A percentile compares a stretch with the other conserved stretches of the same genome.
These are phyloP conservation scores for Allodekkera sacchari DNA, from an alignment of 805 yeast species.

Conservation along the genomic window DNA sequence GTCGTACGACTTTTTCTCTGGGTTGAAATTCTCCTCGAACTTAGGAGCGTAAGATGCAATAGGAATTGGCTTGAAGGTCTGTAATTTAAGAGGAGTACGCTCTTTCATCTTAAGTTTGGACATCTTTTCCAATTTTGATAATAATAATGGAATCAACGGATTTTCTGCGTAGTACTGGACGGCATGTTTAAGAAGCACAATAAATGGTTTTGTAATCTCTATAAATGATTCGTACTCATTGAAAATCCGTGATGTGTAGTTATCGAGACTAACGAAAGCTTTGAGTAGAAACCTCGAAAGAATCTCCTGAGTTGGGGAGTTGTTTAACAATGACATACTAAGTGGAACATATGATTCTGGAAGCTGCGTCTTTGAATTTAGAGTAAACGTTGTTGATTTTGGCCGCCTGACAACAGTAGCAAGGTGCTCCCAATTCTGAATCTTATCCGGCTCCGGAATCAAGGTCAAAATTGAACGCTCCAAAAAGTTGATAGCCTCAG, in stretches of 20 bases:
- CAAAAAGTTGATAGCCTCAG: conserved; percentile 62
- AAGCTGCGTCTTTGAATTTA: conserved; percentile 8
- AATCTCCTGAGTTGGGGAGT: conserved; percentile 8
- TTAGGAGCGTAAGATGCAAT: conserved; percentile 82
- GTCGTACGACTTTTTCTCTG: conserved; percentile 89
- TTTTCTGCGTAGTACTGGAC: conserved; percentile 27
- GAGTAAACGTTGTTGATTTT: conserved; percentile 13
- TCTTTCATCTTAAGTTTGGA: conserved; percentile 37
- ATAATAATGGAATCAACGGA: conserved; percentile 26
- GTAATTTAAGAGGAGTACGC: conserved; percentile 69
- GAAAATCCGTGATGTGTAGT: conserved; percentile 35
- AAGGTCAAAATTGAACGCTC: conserved; percentile 42
- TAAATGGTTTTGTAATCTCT: conserved; percentile 48
- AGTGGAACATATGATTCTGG: conserved; percentile 8
- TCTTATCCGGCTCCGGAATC: conserved; percentile 27
- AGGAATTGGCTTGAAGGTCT: conserved; percentile 75
- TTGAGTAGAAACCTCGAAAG: conserved; percentile 26
- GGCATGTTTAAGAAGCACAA: conserved; percentile 32
- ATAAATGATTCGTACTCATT: conserved; percentile 53
- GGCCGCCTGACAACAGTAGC: conserved; percentile 13
- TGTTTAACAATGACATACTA: conserved; percentile 10
- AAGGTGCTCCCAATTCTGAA: conserved; percentile 12
- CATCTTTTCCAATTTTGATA: conserved; percentile 41
- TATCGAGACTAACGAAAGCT: conserved; percentile 26
- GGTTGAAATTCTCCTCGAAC: conserved; percentile 93